A percentile compares a stretch with the other conserved stretches of the same genome.
These are phyloP conservation scores for Lepidopterella palustris DNA, from an alignment of 495 filamentous ascomycete species.

Conservation along the genomic window DNA sequence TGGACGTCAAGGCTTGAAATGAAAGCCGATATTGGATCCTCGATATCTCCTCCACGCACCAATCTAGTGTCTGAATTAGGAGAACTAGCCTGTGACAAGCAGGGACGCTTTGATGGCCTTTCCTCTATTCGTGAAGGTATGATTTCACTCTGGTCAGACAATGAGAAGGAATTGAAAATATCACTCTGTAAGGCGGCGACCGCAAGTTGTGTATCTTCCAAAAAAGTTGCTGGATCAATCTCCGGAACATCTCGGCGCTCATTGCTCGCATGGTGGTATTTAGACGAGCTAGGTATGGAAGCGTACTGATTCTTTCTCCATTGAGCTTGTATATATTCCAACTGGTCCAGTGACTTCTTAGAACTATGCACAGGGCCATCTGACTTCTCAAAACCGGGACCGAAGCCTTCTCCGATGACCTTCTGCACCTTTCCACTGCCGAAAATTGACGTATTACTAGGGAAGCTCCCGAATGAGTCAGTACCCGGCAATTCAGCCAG, in stretches of 20 bases:
- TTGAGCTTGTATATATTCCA: constrained; percentile 15
- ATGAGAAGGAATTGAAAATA: constrained; percentile 12
- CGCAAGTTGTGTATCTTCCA: constrained; percentile 33
- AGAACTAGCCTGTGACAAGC: too few species aligned
- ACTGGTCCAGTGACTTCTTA: constrained; percentile 5
- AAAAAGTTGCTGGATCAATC: neutral
- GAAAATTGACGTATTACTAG: constrained; percentile 5
- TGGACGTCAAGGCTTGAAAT: too few species aligned
- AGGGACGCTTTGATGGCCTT: too few species aligned
- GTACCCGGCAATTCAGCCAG: neutral
- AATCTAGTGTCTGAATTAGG: too few species aligned
- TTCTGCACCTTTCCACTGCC: neutral
- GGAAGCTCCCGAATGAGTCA: constrained; percentile 23
- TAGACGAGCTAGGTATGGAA: too few species aligned
- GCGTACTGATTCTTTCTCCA: constrained; percentile 15
- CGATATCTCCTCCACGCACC: too few species aligned
- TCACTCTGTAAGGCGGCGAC: constrained; percentile 32
- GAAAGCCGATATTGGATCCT: too few species aligned
- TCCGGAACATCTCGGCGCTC: neutral
- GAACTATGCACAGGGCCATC: neutral
- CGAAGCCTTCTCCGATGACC: neutral
- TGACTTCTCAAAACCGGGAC: neutral
- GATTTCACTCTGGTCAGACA: neutral
- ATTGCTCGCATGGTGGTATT: too few species aligned
- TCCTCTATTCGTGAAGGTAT: too few species aligned